Percentiles rank a stretch among this genome's conserved stretches.
These are phyloP conservation scores for Gymnopilus dilepis DNA, from an alignment of 768 basidiomycete species.

Conservation along the genomic window DNA sequence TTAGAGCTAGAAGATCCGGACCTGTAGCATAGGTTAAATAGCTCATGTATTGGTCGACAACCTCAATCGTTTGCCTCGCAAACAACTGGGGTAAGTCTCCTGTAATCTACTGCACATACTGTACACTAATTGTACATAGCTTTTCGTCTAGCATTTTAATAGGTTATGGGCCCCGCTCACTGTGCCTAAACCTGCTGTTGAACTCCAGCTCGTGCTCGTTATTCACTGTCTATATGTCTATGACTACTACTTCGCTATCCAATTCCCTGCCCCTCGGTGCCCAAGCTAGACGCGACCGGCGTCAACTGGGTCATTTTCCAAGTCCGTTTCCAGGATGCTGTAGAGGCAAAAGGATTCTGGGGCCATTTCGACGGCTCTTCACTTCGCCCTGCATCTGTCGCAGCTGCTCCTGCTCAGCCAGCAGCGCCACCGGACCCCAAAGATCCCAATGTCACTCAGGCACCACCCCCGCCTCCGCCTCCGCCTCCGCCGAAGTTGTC, in stretches of 20 bases:
- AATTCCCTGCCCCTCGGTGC: constrained; percentile 33
- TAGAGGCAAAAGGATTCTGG: constrained; percentile 36
- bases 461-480: background rate
- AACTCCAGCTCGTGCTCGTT: background rate
- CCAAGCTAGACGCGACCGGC: no score
- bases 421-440: background rate
- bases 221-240: constrained; percentile 17
- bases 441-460: background rate
- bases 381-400: background rate
- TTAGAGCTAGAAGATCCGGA: no score
- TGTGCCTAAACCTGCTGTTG: constrained; percentile 1
- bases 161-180: constrained; percentile 28
- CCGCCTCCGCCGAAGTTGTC: background rate
- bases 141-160: constrained; percentile 7
- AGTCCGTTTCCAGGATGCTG: no score
- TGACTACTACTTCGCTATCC: constrained; percentile 25
- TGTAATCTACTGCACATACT: no score
- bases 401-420: constrained; percentile 14
- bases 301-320: no score
- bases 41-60: no score
- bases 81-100: no score
- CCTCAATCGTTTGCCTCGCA: no score
- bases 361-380: constrained; percentile 33
- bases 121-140: no score
- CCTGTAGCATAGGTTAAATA: no score